Evolutionary conservation across 2,329 filamentous ascomycete genomes (phyloP).

Genomic region (Ambrosiella xylebori): DNA sequence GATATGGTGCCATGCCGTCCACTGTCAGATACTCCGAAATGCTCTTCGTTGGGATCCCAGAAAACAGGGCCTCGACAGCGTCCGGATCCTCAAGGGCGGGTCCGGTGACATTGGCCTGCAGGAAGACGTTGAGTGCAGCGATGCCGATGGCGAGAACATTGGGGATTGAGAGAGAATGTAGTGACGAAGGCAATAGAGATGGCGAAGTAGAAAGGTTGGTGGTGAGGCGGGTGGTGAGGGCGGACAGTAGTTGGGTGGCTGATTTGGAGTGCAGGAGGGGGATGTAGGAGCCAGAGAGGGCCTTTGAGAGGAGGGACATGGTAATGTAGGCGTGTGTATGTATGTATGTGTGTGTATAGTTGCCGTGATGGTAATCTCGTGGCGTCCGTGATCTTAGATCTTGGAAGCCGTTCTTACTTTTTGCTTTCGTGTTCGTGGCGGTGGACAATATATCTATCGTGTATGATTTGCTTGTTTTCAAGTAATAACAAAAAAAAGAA

Average conservation of each 20-base stretch:
- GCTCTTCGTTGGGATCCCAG: neutral
- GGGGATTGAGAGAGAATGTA: neutral
- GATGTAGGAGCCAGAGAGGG: too few species aligned
- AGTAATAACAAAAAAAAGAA: too few species aligned
- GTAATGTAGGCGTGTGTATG: neutral
- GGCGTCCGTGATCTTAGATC: too few species aligned
- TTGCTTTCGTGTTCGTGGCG: too few species aligned
- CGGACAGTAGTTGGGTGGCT: neutral
- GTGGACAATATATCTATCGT: too few species aligned
- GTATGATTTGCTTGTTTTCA: too few species aligned
- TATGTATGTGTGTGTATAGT: too few species aligned
- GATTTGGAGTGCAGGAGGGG: too few species aligned
- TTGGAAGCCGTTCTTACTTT: too few species aligned
- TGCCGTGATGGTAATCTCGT: neutral
- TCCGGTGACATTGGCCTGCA: constrained; percentile 78
- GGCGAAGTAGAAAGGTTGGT: neutral
- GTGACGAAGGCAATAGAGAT: neutral
- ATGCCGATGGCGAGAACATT: constrained; percentile 37
- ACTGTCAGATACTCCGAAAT: constrained; percentile 42
- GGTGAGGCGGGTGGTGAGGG: neutral
- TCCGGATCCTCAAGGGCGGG: constrained; percentile 35
- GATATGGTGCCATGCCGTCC: constrained; percentile 77
- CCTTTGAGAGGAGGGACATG: neutral
- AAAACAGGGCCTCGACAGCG: constrained; percentile 39
- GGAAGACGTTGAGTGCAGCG: constrained; percentile 57